Evolutionary conservation across 306 rosid species (phyloP).

Genomic region (Prunus padus): DNA sequence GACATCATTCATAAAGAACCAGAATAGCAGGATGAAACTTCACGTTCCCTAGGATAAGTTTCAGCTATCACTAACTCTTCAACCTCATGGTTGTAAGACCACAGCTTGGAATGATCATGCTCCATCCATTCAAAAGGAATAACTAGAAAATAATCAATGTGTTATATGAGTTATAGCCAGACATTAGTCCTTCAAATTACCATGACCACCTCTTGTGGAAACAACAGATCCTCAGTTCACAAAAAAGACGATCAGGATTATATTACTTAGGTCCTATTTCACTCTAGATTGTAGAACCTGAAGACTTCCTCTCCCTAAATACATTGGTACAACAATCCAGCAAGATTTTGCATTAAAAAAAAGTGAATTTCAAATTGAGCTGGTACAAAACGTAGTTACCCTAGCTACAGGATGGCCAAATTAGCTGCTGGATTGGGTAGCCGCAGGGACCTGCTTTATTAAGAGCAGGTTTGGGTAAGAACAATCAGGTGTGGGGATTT

Average conservation of each 20-base stretch:
- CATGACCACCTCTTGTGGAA: not conserved
- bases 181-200: not conserved
- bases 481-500: not conserved
- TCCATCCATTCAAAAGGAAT: not conserved
- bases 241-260: not conserved
- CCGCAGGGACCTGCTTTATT: not conserved
- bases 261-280: not conserved
- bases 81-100: not conserved
- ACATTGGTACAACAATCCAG: not conserved
- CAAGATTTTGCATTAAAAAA: not conserved
- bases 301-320: not conserved
- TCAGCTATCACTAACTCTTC: conserved; percentile 2
- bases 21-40: not conserved
- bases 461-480: not conserved
- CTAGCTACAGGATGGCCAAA: not conserved
- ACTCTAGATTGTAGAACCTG: not conserved
- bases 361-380: not conserved
- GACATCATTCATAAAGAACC: not conserved
- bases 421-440: not conserved
- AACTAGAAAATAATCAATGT: not conserved
- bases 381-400: not conserved
- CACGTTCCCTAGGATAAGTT: not conserved
- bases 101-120: not conserved
- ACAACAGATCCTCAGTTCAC: not conserved
- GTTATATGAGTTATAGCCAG: not conserved